Evolutionary conservation across 2,329 filamentous ascomycete genomes (phyloP).

Genomic region (Xylariaceae sp.): DNA sequence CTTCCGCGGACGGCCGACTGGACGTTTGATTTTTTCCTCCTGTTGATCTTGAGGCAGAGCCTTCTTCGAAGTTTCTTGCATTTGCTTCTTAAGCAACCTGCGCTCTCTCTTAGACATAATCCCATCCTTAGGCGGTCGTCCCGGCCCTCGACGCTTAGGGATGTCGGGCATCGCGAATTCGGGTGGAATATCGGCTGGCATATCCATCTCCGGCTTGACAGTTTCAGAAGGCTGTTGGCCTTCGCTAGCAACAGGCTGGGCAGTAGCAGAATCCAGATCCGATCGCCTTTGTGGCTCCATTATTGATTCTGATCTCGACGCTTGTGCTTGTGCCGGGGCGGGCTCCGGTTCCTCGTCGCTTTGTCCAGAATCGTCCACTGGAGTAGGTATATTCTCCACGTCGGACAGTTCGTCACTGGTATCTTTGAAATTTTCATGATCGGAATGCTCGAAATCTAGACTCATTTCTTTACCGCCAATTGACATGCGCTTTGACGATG

Average conservation of each 20-base stretch:
- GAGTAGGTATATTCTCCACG: constrained; percentile 40
- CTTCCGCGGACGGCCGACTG: constrained; percentile 62
- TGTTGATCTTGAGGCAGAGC: constrained; percentile 45
- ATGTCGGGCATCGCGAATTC: constrained; percentile 41
- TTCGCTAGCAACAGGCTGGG: constrained; percentile 8
- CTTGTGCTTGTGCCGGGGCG: constrained; percentile 27
- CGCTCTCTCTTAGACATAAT: constrained; percentile 77
- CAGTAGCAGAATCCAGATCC: background rate
- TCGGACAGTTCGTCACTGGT: constrained; percentile 52
- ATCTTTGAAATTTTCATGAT: constrained; percentile 53
- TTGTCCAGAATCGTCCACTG: constrained; percentile 34
- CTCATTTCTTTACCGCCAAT: constrained; percentile 67
- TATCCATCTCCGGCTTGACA: constrained; percentile 13
- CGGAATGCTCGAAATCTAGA: constrained; percentile 64
- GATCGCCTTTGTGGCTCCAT: background rate
- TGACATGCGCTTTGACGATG: constrained; percentile 46
- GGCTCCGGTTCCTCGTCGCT: constrained; percentile 22
- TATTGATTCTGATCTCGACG: background rate
- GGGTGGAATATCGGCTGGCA: constrained; percentile 17
- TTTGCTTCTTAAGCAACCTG: constrained; percentile 57
- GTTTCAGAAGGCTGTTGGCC: constrained; percentile 7
- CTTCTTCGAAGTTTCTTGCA: constrained; percentile 50
- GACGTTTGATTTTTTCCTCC: constrained; percentile 54
- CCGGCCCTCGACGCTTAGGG: constrained; percentile 68
- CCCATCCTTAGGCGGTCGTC: constrained; percentile 77